Conservation (phyloP, 2,329 filamentous ascomycete genomes). For the Aspergillus brunneoviolaceus region DNA sequence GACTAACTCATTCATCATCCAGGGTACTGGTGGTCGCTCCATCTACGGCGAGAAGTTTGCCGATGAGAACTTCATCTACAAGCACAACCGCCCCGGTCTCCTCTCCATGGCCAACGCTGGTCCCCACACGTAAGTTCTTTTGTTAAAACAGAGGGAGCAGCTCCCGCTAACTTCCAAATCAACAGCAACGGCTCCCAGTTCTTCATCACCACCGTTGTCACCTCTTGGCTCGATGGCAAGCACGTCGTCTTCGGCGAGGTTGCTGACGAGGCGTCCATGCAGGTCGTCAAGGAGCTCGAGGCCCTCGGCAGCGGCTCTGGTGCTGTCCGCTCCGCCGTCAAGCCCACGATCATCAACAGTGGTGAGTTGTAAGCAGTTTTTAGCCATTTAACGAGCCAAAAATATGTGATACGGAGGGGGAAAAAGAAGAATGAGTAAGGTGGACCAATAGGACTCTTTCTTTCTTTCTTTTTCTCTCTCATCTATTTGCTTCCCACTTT, state of each 20-base stretch:
- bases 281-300: constrained; percentile 61
- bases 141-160: background rate
- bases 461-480: background rate
- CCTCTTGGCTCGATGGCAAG: constrained; percentile 66
- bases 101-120: constrained; percentile 96
- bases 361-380: constrained; percentile 46
- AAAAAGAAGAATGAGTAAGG: background rate
- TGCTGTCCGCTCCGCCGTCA: constrained; percentile 51
- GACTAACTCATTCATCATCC: constrained; percentile 15
- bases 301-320: constrained; percentile 57
- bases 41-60: constrained; percentile 95
- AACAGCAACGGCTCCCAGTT: constrained; percentile 67
- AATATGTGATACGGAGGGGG: background rate
- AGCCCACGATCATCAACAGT: constrained; percentile 55
- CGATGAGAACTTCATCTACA: constrained; percentile 83
- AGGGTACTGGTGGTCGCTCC: constrained; percentile 89
- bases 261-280: constrained; percentile 54
- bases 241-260: constrained; percentile 70
- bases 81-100: constrained; percentile 73
- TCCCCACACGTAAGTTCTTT: constrained; percentile 72
- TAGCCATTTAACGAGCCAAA: background rate
- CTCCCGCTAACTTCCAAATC: constrained; percentile 2
- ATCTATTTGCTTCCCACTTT: background rate
- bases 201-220: constrained; percentile 69
- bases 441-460: constrained; percentile 3